Base-by-base conservation (phyloP, 345 rosid species). In the Aurinia saxatilis region DNA sequence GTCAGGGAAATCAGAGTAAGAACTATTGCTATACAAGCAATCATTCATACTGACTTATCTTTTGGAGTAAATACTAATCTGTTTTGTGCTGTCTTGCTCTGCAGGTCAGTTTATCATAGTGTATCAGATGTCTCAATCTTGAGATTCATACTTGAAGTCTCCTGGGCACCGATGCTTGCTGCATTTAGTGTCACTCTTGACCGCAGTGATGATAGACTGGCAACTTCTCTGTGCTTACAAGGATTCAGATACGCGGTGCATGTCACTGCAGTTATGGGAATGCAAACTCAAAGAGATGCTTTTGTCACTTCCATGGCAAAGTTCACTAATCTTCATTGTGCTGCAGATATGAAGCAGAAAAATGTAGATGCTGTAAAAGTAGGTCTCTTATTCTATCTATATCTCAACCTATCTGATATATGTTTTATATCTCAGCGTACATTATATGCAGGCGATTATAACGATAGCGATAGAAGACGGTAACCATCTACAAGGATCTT, bases 271-370 rank as follows among this genome's bases (percentile, higher is more conserved):
- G 90, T 87, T 47, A 85, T 87, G 95, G 91, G 95, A 53, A 84
- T 93, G 97, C 96, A 90, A 81, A 93, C 96, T 11, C 97, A 90
- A 74, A 81, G 99, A 77, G 99, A 93, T 80, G 99, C 99, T 70
- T 93, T 93, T 77, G 93, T 93, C 56, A 90, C 95, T 29, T 93
- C 99, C 39, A 70, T 88, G 63, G 99, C 97, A 39, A 93, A 93
- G 82, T 93, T 93, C 80, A 93, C 99, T 39, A 71, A 82, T 77
- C 99, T 93, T 39, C 99, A 93, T 74, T 81, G 88, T 78, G 99
- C 97, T 63, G 90, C 89, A 25, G 97, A 90, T 81, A 93, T 93
- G 99, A 93, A 83, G 72, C 99, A 82, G 77, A 93, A 87, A 65
- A 93, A 90, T 80, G 95, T 93, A 19, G 96, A 93, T 74, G 95